Base-by-base conservation (phyloP, 1,284 basidiomycete species). In the Apiotrichum brassicae region DNA sequence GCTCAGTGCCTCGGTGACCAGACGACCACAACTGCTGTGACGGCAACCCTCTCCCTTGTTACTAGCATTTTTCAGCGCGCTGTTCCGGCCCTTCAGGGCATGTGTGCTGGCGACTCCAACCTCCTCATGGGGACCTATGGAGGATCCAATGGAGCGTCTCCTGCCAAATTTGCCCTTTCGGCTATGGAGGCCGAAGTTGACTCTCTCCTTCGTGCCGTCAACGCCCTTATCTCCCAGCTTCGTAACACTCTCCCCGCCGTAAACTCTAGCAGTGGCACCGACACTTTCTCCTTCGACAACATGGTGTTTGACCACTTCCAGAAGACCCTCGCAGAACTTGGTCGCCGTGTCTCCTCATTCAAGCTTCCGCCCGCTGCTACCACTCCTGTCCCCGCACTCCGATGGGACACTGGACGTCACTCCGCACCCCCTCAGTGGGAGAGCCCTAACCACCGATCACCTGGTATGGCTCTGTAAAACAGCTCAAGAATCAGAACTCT, bases 271-370 rank as follows among this genome's bases (percentile, higher is more conserved):
- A 51, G 46, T 46, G 63, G 63, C 40, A 40, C 35, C 44, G 23
- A 66, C 26, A 4, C 35, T 9, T 23, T 19, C 20, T 22, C 36
- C 46, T 23, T 63, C 62, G 38, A 70, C 56, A 26, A 52, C 40
- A 14, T 64, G 64, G 52, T 70, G 56, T 34, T 47, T 49, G 42
- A 70, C 65, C 16, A 67, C 43, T 14, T 45, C 43, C 34, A 30
- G n/a, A 16, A 43, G 30, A 19, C 13, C 42, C 42, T 32, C 13
- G 42, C 9, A 18, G 33, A 43, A 6, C 24, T 28, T 19, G 19
- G 24, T 64, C 11, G 51, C 63, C 14, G 70, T 48, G 62, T 67
- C 3, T 38, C 22, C 7, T 19, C 11, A 36, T 20, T 37, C 19
- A 37, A 14, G 3, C 35, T 20, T 19, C 35, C 35, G 18, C 4